These are phyloP conservation scores for Lepraria neglecta DNA, from an alignment of 495 filamentous ascomycete genomes.

Conservation along the genomic window DNA sequence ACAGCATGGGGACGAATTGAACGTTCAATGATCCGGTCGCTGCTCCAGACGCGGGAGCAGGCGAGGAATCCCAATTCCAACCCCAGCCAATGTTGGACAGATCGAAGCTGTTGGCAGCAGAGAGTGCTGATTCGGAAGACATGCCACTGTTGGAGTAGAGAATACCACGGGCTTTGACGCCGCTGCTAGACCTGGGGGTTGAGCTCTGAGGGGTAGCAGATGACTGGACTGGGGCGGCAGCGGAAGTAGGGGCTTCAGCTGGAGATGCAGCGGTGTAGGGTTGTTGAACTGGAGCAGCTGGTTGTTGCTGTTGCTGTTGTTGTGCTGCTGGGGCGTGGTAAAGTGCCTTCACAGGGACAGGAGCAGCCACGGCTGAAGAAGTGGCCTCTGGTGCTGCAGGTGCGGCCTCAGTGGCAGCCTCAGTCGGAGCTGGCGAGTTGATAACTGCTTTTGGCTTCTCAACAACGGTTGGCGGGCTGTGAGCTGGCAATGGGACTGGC, in stretches of 20 bases:
- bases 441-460: not conserved
- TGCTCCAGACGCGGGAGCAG: conserved; percentile 17
- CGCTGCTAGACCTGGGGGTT: conserved; percentile 2
- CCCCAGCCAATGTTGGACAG: conserved; percentile 16
- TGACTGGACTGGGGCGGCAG: conserved; percentile 5
- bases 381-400: not conserved
- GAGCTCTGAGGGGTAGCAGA: not conserved
- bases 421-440: not conserved
- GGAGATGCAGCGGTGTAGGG: not conserved
- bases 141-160: conserved; percentile 6
- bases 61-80: conserved; percentile 25
- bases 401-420: not conserved
- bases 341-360: conserved; percentile 10
- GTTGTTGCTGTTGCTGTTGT: not conserved
- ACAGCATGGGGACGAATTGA: conserved; percentile 22
- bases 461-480: not conserved
- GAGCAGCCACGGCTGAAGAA: not conserved
- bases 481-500: not conserved
- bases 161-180: conserved; percentile 17
- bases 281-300: not conserved
- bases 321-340: not conserved
- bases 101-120: conserved; percentile 3
- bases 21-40: conserved; percentile 13
- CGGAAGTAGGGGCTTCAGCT: not conserved
- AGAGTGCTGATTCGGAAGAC: not conserved